Evolutionary conservation across 768 basidiomycete species (phyloP).

Genomic region (Albatrellus ellisii): DNA sequence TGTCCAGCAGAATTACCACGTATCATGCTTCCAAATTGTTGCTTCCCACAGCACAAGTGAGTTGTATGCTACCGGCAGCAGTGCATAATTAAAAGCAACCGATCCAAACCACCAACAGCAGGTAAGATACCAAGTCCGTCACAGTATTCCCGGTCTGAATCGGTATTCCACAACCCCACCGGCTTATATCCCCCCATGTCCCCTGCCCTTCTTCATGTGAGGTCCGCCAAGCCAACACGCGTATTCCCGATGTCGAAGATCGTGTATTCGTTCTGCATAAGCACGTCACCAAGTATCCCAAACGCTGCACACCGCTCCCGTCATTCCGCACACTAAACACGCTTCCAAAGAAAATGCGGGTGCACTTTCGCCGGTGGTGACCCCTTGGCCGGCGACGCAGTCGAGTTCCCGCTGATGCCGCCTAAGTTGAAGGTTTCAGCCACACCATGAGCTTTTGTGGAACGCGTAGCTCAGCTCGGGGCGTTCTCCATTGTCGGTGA

Average conservation of each 20-base stretch:
- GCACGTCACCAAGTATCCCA: conserved; percentile 7
- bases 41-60: too few species aligned
- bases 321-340: not conserved
- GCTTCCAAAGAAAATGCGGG: not conserved
- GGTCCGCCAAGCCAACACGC: conserved; percentile 6
- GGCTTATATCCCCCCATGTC: too few species aligned
- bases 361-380: not conserved
- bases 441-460: not conserved
- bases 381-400: conserved; percentile 1
- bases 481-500: conserved; percentile 17
- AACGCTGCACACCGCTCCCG: not conserved
- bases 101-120: too few species aligned
- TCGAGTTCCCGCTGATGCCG: not conserved
- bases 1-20: too few species aligned
- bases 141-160: too few species aligned
- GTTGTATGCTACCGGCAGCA: too few species aligned
- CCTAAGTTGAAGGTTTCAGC: conserved; percentile 1
- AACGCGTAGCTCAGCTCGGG: conserved; percentile 1
- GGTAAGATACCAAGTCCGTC: too few species aligned
- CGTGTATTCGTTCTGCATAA: conserved; percentile 5
- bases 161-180: too few species aligned
- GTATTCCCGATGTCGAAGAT: conserved; percentile 4
- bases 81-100: too few species aligned
- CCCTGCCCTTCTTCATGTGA: not conserved
- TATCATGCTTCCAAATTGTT: too few species aligned